Percentiles rank a stretch among this genome's conserved stretches.
phyloP scores from a whole-genome alignment of 495 filamentous ascomycete genomes.

The Podospora anserina region DNA sequence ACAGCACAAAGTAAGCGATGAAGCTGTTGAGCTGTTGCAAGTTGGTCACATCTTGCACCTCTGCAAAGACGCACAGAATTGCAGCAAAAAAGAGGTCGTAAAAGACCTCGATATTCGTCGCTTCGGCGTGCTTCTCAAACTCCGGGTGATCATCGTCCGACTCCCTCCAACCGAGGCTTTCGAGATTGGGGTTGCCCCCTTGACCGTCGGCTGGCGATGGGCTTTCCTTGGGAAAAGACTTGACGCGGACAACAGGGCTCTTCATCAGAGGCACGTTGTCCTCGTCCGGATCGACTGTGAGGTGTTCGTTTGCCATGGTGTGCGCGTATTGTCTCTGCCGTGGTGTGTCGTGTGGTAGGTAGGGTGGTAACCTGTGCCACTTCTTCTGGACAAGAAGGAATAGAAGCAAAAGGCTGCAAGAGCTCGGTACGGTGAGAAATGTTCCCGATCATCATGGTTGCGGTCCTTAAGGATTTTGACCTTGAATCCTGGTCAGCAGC shows the following conservation, averaged over 20 bases:
- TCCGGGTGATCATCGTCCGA: neutral
- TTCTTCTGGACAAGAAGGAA: too few species aligned
- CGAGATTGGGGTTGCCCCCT: neutral
- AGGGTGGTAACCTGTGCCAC: too few species aligned
- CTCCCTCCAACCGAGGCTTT: neutral
- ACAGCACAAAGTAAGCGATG: conserved; percentile 61
- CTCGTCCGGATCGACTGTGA: neutral
- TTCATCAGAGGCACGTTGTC: conserved; percentile 6
- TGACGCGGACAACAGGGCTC: neutral
- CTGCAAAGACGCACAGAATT: conserved; percentile 62
- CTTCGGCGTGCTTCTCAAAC: conserved; percentile 7
- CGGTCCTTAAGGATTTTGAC: too few species aligned
- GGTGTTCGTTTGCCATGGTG: neutral
- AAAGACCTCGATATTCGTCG: conserved; percentile 49
- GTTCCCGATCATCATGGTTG: too few species aligned
- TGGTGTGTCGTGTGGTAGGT: too few species aligned
- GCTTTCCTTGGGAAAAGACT: neutral
- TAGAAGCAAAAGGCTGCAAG: too few species aligned
- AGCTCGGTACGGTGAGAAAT: too few species aligned
- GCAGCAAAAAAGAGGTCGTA: conserved; percentile 69
- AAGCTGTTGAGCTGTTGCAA: conserved; percentile 39
- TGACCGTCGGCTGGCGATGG: neutral
- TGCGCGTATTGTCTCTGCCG: too few species aligned
- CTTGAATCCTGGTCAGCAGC: too few species aligned
- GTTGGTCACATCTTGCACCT: conserved; percentile 53